Evolutionary conservation across 2,329 filamentous ascomycete species (phyloP), one percentile per base, ranked within the genome.

Genomic region (Pseudodiploospora longispora): DNA sequence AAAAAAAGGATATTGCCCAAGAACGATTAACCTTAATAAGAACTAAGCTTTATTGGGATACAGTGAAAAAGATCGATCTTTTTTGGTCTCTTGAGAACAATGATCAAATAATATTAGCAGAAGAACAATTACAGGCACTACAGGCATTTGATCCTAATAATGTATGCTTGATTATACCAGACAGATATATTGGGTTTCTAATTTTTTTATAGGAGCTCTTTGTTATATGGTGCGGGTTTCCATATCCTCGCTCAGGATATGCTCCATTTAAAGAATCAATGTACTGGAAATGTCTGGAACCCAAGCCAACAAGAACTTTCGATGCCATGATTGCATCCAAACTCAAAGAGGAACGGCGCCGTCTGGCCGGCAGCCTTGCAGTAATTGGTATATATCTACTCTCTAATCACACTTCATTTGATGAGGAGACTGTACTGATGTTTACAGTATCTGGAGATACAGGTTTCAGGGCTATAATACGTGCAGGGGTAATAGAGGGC

Each of bases 81-180:
- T 48, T 48, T 30, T 48, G 10, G 46, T 40, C 33, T 31, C 34
- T 48, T 12, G 6, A 48, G 10, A 39, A 32, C 6, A 47, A 47
- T n/a, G 10, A 30, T 8, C 27, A 47, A 33, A 44, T 47, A 10
- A 9, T 29, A 12, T 46, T 29, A 35, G 43, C 27, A 6, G 5
- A 45, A 27, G 36, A 46, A 19, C 30, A 41, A 19, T 38, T 48
- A 28, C 6, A 36, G 9, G 28, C 12, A 6, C 35, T 48, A 4
- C 27, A 48, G 28, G 37, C 38, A 12, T 19, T 48, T 10, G 36
- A 48, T 32, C 31, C 10, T 10, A 5, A 42, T 12, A 46, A 45
- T 38, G n/a, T 48, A 38, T 7, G 43, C 32, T 8, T 10, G 3
- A 5, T 8, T 5, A 19, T 37, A 31, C n/a, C 27, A 19, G 9